These are phyloP conservation scores for Bruguiera gymnorhiza DNA, from an alignment of 345 rosid genomes.

Conservation along the genomic window DNA sequence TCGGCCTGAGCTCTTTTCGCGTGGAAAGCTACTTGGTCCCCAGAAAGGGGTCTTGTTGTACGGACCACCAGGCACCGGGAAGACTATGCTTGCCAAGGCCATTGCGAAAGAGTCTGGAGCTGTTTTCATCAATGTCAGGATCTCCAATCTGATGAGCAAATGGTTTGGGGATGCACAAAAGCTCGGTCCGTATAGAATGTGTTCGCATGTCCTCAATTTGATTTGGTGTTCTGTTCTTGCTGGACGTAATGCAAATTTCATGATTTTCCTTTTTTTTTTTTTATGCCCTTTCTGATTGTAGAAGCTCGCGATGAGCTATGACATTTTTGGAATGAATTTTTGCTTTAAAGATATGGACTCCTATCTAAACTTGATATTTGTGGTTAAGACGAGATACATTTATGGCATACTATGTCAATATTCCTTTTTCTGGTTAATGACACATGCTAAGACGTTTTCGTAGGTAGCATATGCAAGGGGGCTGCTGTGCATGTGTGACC, in stretches of 20 bases:
- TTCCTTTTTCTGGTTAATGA: no score
- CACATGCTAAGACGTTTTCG: no score
- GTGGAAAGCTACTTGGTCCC: constrained; percentile 93
- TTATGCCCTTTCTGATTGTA: no score
- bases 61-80: constrained; percentile 98
- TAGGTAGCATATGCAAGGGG: no score
- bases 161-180: constrained; percentile 99
- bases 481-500: no score
- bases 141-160: constrained; percentile 96
- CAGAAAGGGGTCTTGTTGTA: constrained; percentile 89
- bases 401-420: no score
- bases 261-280: no score
- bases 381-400: background rate
- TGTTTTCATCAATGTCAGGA: constrained; percentile 84
- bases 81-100: constrained; percentile 99
- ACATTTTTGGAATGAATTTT: background rate
- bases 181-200: constrained; percentile 57
- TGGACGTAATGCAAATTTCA: no score
- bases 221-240: background rate
- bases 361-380: background rate
- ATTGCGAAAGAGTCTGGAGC: constrained; percentile 97
- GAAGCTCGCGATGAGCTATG: background rate
- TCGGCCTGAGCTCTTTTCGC: constrained; percentile 85
- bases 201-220: background rate
- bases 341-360: background rate